Base-by-base conservation (phyloP, 2,329 filamentous ascomycete genomes). In the Neopestalotiopsis sp. region DNA sequence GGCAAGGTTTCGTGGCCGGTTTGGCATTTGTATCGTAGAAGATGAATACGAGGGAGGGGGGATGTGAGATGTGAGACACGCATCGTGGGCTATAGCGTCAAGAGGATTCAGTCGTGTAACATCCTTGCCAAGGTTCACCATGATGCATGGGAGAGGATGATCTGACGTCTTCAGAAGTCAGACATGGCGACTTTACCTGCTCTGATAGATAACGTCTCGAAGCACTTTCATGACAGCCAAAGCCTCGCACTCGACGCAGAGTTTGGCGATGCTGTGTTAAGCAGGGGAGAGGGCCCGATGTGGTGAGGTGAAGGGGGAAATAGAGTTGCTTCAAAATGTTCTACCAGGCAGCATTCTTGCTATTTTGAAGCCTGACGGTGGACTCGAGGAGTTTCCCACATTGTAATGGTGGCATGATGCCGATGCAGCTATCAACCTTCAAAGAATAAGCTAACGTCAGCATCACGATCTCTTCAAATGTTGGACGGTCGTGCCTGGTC, bases 271-370 rank as follows among this genome's bases (percentile, higher is more conserved):
- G 45, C 45, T 7, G n/a, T 14, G n/a, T n/a, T 20, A 9, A 9
- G n/a, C 45, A 53, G 3, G 45, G 17, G 20, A 17, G n/a, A 20
- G 20, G 45, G 34, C 34, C 10, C 6, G 45, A 53, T 9, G 17
- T 3, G 45, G 45, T n/a, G 14, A 32, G 30, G 12, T 62, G 13
- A 62, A 30, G 13, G 14, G 17, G 28, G 30, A 5, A 40, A 62
- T 17, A 62, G 59, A 24, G 59, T 62, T 62, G 30, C 59, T 38
- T 40, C 59, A 40, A 32, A 62, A 62, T 62, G 32, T 62, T 62
- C 30, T 40, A 42, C 30, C 30, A 17, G 14, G 17, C 17, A 62
- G 32, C 28, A 62, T 42, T 34, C 14, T n/a, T 28, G 40, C 30
- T 62, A 34, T 14, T n/a, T 53, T 38, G 30, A n/a, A 14, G 32